Evolutionary conservation across 495 filamentous ascomycete species (phyloP).

Genomic region (Opeltia flavorubescens): DNA sequence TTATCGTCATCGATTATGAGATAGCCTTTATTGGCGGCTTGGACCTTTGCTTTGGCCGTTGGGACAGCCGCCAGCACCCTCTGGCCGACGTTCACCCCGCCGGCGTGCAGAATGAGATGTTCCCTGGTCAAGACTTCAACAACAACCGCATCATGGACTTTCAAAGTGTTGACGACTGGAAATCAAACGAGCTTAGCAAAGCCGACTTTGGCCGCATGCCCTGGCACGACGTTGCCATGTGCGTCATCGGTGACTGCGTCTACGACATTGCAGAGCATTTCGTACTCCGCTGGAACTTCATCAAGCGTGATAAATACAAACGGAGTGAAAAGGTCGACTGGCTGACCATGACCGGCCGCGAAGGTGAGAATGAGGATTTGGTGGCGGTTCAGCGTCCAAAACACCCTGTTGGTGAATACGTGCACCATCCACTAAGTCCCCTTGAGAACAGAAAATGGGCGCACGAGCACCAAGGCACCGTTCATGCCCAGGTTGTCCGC

Average conservation of each 20-base stretch:
- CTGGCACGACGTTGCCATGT: conserved; percentile 94
- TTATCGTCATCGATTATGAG: conserved; percentile 84
- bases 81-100: conserved; percentile 79
- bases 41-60: conserved; percentile 92
- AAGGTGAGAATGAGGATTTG: conserved; percentile 64
- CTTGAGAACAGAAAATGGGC: conserved; percentile 35
- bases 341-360: conserved; percentile 68
- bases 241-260: conserved; percentile 72
- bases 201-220: conserved; percentile 90
- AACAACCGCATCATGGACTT: conserved; percentile 95
- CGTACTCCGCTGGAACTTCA: conserved; percentile 87
- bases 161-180: conserved; percentile 80
- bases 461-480: conserved; percentile 47
- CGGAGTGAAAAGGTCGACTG: conserved; percentile 65
- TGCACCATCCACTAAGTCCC: conserved; percentile 62
- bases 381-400: conserved; percentile 76
- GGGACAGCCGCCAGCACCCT: conserved; percentile 76
- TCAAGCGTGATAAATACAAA: conserved; percentile 98
- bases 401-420: conserved; percentile 73
- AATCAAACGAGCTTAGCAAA: conserved; percentile 83
- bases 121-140: conserved; percentile 94
- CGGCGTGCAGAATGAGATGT: conserved; percentile 69
- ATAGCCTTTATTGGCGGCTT: conserved; percentile 86
- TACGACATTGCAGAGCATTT: conserved; percentile 97
- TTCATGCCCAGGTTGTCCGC: conserved; percentile 71